Conservation (phyloP, 2,329 filamentous ascomycete genomes). For the Penicillium glabrum region DNA sequence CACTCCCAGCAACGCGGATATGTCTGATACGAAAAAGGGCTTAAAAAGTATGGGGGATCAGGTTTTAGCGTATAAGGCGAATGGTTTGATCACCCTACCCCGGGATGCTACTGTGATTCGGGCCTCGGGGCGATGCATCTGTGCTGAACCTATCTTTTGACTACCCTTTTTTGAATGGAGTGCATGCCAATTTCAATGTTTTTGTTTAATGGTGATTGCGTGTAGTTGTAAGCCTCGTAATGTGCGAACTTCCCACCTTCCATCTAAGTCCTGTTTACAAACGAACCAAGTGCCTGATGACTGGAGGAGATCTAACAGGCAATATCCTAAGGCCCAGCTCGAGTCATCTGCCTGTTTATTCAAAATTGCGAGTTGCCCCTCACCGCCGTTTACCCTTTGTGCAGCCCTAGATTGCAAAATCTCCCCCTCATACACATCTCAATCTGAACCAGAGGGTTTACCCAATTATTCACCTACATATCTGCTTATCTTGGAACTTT, state of each 20-base stretch:
- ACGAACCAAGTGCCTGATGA: too few species aligned
- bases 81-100: conserved; percentile 19
- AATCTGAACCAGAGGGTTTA: too few species aligned
- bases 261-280: too few species aligned
- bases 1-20: conserved; percentile 24
- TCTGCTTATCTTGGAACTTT: too few species aligned
- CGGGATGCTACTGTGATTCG: conserved; percentile 20
- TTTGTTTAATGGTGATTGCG: conserved; percentile 4
- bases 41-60: conserved; percentile 18
- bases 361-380: not conserved
- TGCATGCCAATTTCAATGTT: conserved; percentile 28
- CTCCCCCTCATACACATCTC: too few species aligned
- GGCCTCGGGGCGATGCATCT: conserved; percentile 22
- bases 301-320: too few species aligned
- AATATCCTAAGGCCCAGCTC: too few species aligned
- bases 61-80: conserved; percentile 20
- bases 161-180: conserved; percentile 28
- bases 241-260: not conserved
- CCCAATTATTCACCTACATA: too few species aligned
- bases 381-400: not conserved
- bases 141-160: conserved; percentile 29
- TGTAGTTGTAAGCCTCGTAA: conserved; percentile 1
- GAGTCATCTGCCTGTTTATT: too few species aligned
- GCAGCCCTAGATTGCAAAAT: not conserved
- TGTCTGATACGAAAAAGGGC: conserved; percentile 23